Evolutionary conservation across 805 yeast species (phyloP).

Genomic region (Lipomyces spencermartinsiae): DNA sequence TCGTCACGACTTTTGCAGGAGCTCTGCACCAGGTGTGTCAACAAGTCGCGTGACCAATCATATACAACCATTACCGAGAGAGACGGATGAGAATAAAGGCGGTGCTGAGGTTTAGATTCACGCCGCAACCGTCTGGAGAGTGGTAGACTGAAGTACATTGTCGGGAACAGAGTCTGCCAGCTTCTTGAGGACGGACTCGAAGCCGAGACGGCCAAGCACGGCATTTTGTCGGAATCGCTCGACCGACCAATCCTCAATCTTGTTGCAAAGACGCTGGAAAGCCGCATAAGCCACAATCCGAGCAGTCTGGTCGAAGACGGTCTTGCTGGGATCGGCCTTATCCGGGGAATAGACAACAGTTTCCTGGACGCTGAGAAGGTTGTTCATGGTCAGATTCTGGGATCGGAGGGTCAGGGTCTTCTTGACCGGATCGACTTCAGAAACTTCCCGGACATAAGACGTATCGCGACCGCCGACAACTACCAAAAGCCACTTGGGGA

Average conservation of each 20-base stretch:
- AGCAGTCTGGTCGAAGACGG: conserved; percentile 78
- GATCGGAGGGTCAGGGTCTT: conserved; percentile 79
- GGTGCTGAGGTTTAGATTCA: neutral
- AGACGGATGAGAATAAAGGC: neutral
- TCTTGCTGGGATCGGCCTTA: conserved; percentile 53
- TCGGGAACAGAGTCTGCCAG: conserved; percentile 40
- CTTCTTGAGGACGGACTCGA: conserved; percentile 73
- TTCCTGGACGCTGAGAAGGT: conserved; percentile 79
- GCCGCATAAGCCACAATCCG: conserved; percentile 85
- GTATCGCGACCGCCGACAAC: conserved; percentile 74
- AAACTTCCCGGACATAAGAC: conserved; percentile 86
- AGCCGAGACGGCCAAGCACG: conserved; percentile 77
- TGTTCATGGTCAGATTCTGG: conserved; percentile 82
- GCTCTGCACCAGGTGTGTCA: neutral
- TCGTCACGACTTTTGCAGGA: neutral
- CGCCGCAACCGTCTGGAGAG: neutral
- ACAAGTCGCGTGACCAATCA: neutral
- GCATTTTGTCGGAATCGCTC: conserved; percentile 91
- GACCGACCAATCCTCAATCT: conserved; percentile 90
- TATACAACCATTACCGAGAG: neutral
- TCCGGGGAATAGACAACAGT: conserved; percentile 84
- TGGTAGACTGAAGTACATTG: conserved; percentile 13
- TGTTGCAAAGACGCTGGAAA: conserved; percentile 71
- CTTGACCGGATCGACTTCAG: conserved; percentile 73
- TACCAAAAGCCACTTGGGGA: conserved; percentile 79